Percentiles rank a stretch among this genome's conserved stretches.
phyloP scores from a whole-genome alignment of 169 alveolate species.

The Blepharisma undulans region DNA sequence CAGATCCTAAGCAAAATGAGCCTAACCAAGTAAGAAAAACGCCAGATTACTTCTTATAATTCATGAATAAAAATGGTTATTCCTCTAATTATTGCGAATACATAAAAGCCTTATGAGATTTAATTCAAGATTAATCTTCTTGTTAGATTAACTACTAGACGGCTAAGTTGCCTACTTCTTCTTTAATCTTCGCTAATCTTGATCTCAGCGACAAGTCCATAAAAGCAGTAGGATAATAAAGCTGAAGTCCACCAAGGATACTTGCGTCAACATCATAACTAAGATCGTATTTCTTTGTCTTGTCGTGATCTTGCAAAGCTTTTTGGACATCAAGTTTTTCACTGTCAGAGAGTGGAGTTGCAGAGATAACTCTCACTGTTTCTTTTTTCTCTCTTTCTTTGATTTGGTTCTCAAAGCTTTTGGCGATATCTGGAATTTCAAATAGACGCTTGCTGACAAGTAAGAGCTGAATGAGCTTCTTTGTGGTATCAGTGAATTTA shows the following conservation, averaged over 20 bases:
- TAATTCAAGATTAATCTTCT: background rate
- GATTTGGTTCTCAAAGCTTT: background rate
- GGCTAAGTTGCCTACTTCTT: conserved; percentile 4
- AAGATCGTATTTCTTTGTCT: background rate
- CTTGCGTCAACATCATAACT: conserved; percentile 11
- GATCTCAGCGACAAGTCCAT: conserved; percentile 31
- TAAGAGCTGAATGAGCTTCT: background rate
- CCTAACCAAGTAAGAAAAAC: conserved; percentile 30
- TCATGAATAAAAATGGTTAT: background rate
- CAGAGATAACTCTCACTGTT: conserved; percentile 24
- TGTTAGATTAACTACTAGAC: background rate
- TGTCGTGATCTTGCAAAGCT: conserved; percentile 22
- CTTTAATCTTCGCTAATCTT: conserved; percentile 34
- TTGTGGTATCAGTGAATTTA: conserved; percentile 5
- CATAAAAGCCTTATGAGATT: background rate
- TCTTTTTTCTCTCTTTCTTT: conserved; percentile 26
- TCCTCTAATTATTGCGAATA: background rate
- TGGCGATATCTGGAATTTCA: background rate
- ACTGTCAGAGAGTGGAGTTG: background rate
- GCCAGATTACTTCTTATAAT: conserved; percentile 43
- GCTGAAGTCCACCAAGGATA: conserved; percentile 43
- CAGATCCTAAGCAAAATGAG: conserved; percentile 62
- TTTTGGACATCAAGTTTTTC: conserved; percentile 4
- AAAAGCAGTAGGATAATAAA: conserved; percentile 38
- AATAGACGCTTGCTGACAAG: background rate